phyloP scores from a whole-genome alignment of 2,329 filamentous ascomycete species.

The Xylariales sp. region DNA sequence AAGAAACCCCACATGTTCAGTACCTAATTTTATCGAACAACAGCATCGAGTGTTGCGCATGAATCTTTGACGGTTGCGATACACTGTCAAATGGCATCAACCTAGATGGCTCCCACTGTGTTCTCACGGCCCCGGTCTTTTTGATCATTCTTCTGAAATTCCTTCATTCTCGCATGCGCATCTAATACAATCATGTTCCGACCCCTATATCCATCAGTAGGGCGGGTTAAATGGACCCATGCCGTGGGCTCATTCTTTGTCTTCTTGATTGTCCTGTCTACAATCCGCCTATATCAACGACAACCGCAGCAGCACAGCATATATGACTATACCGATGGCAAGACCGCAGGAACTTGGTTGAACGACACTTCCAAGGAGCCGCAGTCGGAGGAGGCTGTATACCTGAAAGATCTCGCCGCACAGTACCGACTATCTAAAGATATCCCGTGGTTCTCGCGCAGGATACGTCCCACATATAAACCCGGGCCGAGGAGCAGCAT shows the following conservation, averaged over 20 bases:
- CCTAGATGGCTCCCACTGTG: no score
- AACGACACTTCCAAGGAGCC: slow-evolving; percentile 10
- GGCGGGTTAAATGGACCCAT: slow-evolving; percentile 10
- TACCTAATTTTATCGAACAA: no score
- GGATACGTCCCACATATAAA: slow-evolving; percentile 12
- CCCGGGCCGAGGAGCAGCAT: slow-evolving; percentile 14
- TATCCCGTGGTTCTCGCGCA: slow-evolving; percentile 17
- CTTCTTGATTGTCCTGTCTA: slow-evolving; percentile 11
- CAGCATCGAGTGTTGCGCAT: no score
- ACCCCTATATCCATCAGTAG: slow-evolving; percentile 9
- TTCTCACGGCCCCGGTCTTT: neutral
- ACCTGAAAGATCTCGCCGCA: slow-evolving; percentile 18
- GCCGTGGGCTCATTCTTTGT: slow-evolving; percentile 8
- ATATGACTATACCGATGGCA: slow-evolving; percentile 20
- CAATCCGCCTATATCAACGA: slow-evolving; percentile 7
- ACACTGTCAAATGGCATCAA: no score
- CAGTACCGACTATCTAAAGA: slow-evolving; percentile 19
- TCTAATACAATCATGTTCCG: no score
- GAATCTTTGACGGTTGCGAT: no score
- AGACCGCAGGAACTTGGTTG: slow-evolving; percentile 13
- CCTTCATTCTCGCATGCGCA: no score
- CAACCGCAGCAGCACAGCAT: slow-evolving; percentile 11
- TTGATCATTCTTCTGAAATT: no score
- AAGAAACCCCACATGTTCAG: no score
- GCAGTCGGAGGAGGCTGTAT: slow-evolving; percentile 15